phyloP scores from a whole-genome alignment of 345 rosid genomes.

The Citrus inodora region DNA sequence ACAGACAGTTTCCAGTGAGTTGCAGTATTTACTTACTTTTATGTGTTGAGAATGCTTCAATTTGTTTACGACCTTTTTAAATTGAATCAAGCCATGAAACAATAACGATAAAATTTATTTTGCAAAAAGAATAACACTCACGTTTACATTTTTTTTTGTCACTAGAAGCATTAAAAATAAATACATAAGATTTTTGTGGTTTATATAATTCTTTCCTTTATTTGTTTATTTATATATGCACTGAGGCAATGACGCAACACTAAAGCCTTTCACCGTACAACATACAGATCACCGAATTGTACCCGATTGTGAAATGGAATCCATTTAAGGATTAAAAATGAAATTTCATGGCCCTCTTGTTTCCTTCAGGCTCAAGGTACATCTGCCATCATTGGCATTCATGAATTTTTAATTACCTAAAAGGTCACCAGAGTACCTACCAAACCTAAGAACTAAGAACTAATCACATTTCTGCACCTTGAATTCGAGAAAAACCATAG shows the following conservation, averaged over 20 bases:
- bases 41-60: too few species aligned
- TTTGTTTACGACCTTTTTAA: too few species aligned
- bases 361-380: conserved; percentile 1
- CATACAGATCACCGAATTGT: neutral
- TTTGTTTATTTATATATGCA: too few species aligned
- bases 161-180: too few species aligned
- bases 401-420: neutral
- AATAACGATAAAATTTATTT: too few species aligned
- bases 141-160: too few species aligned
- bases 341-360: neutral
- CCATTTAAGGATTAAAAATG: neutral
- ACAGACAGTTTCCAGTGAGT: too few species aligned
- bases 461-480: conserved; percentile 6
- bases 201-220: too few species aligned
- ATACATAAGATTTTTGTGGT: too few species aligned
- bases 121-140: too few species aligned
- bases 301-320: neutral
- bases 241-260: neutral
- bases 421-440: neutral
- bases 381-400: conserved; percentile 10
- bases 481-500: neutral
- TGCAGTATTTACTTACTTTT: too few species aligned
- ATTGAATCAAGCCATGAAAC: too few species aligned
- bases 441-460: neutral
- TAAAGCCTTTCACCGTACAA: neutral